A percentile compares a stretch with the other conserved stretches of the same genome.
Conservation (phyloP, 495 filamentous ascomycete genomes). For the Aspergillus kassunensis region DNA sequence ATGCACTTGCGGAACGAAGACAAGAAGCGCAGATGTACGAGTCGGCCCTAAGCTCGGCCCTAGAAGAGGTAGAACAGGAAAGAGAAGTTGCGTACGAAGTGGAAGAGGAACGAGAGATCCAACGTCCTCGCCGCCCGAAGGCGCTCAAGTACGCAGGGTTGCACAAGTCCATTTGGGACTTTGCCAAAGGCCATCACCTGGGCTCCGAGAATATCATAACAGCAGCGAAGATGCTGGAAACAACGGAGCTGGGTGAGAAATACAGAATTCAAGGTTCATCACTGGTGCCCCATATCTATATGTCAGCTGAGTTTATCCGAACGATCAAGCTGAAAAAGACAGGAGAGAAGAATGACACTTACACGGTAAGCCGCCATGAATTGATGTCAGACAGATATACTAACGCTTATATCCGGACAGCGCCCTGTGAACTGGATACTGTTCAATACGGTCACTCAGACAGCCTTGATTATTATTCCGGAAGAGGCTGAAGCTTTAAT, state of each 20-base stretch:
- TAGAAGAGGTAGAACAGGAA: slow-evolving; percentile 51
- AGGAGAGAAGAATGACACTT: slow-evolving; percentile 29
- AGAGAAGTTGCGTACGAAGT: slow-evolving; percentile 33
- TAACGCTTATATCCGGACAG: slow-evolving; percentile 16
- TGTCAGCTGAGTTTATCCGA: slow-evolving; percentile 38
- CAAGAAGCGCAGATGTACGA: not conserved
- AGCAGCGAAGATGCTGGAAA: slow-evolving; percentile 28
- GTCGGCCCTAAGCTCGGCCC: slow-evolving; percentile 20
- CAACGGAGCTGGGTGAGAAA: slow-evolving; percentile 34
- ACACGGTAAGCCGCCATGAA: slow-evolving; percentile 20
- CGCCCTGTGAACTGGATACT: slow-evolving; percentile 51
- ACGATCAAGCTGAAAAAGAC: slow-evolving; percentile 25
- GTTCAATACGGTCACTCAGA: slow-evolving; percentile 27
- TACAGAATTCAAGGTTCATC: slow-evolving; percentile 22
- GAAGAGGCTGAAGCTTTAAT: slow-evolving; percentile 53
- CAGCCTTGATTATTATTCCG: slow-evolving; percentile 48
- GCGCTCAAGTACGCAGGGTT: slow-evolving; percentile 30
- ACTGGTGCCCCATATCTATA: slow-evolving; percentile 24
- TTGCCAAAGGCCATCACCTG: slow-evolving; percentile 35
- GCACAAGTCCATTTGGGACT: slow-evolving; percentile 32
- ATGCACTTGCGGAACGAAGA: not conserved
- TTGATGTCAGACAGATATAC: not conserved
- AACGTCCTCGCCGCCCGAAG: slow-evolving; percentile 33
- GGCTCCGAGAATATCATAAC: slow-evolving; percentile 16
- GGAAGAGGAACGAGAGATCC: slow-evolving; percentile 37